phyloP scores from a whole-genome alignment of 2,329 filamentous ascomycete species.

The Penicillium sp. region DNA sequence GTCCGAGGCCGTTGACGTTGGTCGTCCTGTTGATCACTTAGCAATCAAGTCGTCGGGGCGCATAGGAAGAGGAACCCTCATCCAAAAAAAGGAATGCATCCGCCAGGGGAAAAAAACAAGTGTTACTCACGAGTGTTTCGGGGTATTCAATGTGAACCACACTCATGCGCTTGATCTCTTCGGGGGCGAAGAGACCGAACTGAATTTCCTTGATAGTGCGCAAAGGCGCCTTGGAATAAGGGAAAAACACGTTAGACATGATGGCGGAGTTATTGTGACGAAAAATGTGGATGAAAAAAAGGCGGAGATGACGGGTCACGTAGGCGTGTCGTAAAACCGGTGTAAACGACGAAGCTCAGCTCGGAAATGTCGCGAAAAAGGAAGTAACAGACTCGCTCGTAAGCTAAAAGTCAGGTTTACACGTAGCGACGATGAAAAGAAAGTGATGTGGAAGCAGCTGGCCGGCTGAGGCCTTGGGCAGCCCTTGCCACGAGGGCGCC shows the following conservation, averaged over 20 bases:
- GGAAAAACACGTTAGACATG: slow-evolving; percentile 91
- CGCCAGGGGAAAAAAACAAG: not conserved
- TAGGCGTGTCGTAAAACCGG: slow-evolving; percentile 14
- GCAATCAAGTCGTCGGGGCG: slow-evolving; percentile 11
- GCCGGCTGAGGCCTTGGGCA: slow-evolving; percentile 48
- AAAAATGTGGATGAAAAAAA: slow-evolving; percentile 13
- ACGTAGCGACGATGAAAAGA: slow-evolving; percentile 35
- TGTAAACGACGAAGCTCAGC: slow-evolving; percentile 16
- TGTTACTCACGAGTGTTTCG: slow-evolving; percentile 77
- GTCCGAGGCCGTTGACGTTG: slow-evolving; percentile 86
- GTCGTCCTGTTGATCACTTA: slow-evolving; percentile 63
- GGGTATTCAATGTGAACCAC: slow-evolving; percentile 94
- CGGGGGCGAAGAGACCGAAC: slow-evolving; percentile 94
- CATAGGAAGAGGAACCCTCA: not conserved
- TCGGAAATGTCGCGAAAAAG: slow-evolving; percentile 20
- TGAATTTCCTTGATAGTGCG: slow-evolving; percentile 99
- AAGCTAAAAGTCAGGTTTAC: slow-evolving; percentile 15
- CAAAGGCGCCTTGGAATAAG: slow-evolving; percentile 90
- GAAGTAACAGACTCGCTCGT: slow-evolving; percentile 17
- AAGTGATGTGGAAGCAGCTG: slow-evolving; percentile 36
- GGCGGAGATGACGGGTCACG: slow-evolving; percentile 12
- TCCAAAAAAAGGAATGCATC: not conserved
- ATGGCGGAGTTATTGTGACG: slow-evolving; percentile 45
- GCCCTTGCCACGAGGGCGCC: slow-evolving; percentile 51
- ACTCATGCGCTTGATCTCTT: slow-evolving; percentile 99